Evolutionary conservation across 73 alveolate genomes (phyloP), one percentile per base, ranked within the genome.

Genomic region (Paramecium sexaurelia): DNA sequence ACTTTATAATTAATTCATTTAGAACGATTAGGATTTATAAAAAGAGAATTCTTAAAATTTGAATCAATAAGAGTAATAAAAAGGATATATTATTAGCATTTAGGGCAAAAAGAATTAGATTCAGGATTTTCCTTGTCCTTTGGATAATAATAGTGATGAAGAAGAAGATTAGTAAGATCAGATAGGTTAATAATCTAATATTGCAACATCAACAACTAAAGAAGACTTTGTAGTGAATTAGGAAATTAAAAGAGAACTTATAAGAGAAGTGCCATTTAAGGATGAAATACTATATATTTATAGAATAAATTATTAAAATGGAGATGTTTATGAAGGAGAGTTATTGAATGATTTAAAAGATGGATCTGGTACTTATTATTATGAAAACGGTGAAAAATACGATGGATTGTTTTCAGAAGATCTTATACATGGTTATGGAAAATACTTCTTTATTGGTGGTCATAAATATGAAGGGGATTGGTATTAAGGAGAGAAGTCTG

Each of bases 381-480:
- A 88, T 88, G 89, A 55, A 10, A 88, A 88, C 15, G 94, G 94
- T 11, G 94, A 88, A 69, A 88, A 88, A 43, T 88, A 69, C 43
- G 94, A 88, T 68, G 94, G 94, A 10, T 41, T 69, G 24, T 88
- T 88, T 32, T 29, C 69, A 6, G 89, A 88, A n/a, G 94, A 88
- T 88, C 37, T 88, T 26, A 88, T 88, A 11, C 89, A 88, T 68
- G 94, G 94, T 7, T 88, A 88, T 33, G 94, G 94, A 45, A 68
- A 82, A 69, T 88, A 88, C 35, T 88, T 24, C 20, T 88, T 88
- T 27, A 55, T 88, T 5, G 94, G 94, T 0, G 94, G 94, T 32
- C 94, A 88, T 71, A 67, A 69, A 43, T 88, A 88, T 88, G 94
- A 88, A 24, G 94, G 94, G 7, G 94, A 88, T 69, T 88, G 94